phyloP scores from a whole-genome alignment of 176 grass and related monocot species.

The Elymus sibiricus region DNA sequence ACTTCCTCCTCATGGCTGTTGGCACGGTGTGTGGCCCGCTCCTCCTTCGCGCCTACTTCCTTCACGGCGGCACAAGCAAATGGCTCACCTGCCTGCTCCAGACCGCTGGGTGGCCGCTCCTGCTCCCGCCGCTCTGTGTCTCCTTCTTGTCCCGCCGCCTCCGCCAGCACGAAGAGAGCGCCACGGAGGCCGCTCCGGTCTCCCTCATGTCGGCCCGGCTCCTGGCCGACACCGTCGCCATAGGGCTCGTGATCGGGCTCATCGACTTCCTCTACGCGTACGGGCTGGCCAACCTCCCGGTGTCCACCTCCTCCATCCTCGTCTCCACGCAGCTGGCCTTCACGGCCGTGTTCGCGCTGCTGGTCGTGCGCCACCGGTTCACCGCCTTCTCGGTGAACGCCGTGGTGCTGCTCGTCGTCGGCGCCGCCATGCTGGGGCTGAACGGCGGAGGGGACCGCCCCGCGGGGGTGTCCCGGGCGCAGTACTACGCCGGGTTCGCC shows the following conservation, averaged over 20 bases:
- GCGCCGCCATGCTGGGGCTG: constrained; percentile 59
- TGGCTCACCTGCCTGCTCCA: constrained; percentile 63
- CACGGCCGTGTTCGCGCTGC: constrained; percentile 65
- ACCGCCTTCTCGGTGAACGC: constrained; percentile 69
- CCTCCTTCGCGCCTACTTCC: constrained; percentile 67
- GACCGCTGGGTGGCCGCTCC: constrained; percentile 58
- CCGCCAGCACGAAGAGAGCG: background rate
- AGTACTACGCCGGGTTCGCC: constrained; percentile 61
- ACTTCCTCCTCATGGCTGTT: constrained; percentile 57
- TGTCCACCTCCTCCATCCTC: constrained; percentile 74
- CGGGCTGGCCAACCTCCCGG: constrained; percentile 56
- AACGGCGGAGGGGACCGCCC: constrained; percentile 47
- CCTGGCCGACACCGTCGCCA: constrained; percentile 28
- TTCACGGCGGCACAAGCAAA: constrained; percentile 51
- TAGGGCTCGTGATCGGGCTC: constrained; percentile 56
- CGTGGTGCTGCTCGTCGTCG: constrained; percentile 60
- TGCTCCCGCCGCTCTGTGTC: constrained; percentile 48
- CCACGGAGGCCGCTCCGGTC: background rate
- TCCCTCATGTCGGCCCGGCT: constrained; percentile 46
- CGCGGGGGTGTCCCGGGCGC: constrained; percentile 32
- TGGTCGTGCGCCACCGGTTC: constrained; percentile 63
- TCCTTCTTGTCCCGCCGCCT: constrained; percentile 29
- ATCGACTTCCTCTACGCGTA: constrained; percentile 73
- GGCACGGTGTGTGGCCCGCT: constrained; percentile 51
- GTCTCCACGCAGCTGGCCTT: constrained; percentile 80